Conservation (phyloP, 78 protist genomes). For the Dictyostelium firmibasis region DNA sequence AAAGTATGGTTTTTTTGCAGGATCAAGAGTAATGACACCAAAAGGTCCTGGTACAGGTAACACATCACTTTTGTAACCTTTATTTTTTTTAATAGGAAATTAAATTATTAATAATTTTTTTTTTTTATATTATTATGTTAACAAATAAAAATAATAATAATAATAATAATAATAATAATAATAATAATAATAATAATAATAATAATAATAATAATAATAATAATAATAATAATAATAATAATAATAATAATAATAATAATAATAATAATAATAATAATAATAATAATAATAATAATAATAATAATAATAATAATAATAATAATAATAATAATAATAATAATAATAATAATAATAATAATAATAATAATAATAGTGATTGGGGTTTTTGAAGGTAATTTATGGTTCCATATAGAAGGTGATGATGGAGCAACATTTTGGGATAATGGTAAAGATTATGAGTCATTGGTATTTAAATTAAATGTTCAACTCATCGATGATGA, state of each 20-base stretch:
- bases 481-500: constrained; percentile 25
- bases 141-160: neutral
- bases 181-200: too few relatives aligned
- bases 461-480: constrained; percentile 8
- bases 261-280: neutral
- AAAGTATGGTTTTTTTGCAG: constrained; percentile 59
- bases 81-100: too few relatives aligned
- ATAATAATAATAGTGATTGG: constrained; percentile 39
- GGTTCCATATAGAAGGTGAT: constrained; percentile 71
- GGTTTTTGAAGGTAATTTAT: constrained; percentile 32
- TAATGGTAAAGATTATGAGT: constrained; percentile 68
- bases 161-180: too few relatives aligned
- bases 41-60: constrained; percentile 18
- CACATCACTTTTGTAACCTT: too few relatives aligned
- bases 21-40: constrained; percentile 61
- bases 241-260: neutral
- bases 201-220: neutral
- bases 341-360: neutral
- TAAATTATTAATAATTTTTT: neutral
- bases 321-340: neutral
- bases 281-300: too few relatives aligned
- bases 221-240: neutral
- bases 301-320: too few relatives aligned
- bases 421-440: constrained; percentile 78
- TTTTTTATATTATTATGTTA: too few relatives aligned